Percentiles rank a stretch among this genome's conserved stretches.
Conservation (phyloP, 768 basidiomycete species). For the Boletus fagicola region DNA sequence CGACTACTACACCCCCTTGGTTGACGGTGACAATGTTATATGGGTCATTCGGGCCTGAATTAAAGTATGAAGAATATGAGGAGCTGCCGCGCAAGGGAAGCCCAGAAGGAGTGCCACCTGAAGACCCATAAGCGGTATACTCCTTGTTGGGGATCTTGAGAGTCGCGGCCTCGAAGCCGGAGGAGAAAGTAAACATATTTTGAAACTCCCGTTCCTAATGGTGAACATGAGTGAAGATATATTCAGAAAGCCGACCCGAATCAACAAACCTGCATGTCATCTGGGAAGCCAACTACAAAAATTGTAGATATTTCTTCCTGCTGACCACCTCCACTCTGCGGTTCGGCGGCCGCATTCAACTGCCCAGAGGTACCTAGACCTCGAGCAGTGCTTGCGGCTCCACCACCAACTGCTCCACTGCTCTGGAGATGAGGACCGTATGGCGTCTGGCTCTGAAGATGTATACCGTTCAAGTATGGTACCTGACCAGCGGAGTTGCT, state of each 20-base stretch:
- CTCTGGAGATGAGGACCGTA: conserved; percentile 67
- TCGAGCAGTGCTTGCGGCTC: conserved; percentile 18
- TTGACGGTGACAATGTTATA: conserved; percentile 83
- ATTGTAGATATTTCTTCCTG: conserved; percentile 95
- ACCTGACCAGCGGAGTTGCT: conserved; percentile 33
- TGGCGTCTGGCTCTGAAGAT: conserved; percentile 70
- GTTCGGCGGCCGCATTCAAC: conserved; percentile 24
- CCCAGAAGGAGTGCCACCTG: conserved; percentile 37
- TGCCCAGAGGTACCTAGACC: conserved; percentile 33
- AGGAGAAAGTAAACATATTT: conserved; percentile 97
- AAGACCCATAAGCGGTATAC: conserved; percentile 67
- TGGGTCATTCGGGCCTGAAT: conserved; percentile 66
- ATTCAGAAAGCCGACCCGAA: conserved; percentile 4
- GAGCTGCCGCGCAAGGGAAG: conserved; percentile 36
- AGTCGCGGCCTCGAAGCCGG: conserved; percentile 95
- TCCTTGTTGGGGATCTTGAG: conserved; percentile 97
- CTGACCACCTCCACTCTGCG: conserved; percentile 27
- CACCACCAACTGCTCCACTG: conserved; percentile 33
- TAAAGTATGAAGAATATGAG: conserved; percentile 37
- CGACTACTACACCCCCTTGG: conserved; percentile 80
- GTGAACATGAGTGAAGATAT: conserved; percentile 15
- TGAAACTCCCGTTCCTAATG: conserved; percentile 96
- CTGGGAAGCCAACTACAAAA: conserved; percentile 98
- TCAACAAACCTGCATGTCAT: conserved; percentile 89
- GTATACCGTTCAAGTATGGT: conserved; percentile 41